A percentile compares a stretch with the other conserved stretches of the same genome.
Conservation (phyloP, 2,329 filamentous ascomycete genomes). For the Neopestalotiopsis sp. region DNA sequence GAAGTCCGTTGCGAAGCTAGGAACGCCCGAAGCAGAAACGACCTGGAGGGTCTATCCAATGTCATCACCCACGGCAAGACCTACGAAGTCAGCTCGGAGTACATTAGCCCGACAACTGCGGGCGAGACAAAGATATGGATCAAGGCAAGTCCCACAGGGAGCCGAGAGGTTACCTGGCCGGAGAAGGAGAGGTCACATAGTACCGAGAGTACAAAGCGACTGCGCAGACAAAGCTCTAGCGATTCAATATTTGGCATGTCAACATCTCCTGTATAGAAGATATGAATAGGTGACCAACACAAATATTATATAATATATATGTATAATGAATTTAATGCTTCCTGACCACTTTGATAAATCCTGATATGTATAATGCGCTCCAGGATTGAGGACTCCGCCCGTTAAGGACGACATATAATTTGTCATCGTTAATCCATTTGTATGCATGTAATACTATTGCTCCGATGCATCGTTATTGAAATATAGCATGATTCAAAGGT, state of each 20-base stretch:
- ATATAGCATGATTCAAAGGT: too few relatives aligned
- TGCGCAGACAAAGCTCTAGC: not conserved
- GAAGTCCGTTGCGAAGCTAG: not conserved
- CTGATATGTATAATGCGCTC: too few relatives aligned
- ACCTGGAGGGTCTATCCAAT: not conserved
- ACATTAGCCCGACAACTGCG: not conserved
- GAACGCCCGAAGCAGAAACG: not conserved
- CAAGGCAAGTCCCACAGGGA: not conserved
- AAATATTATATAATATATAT: too few relatives aligned
- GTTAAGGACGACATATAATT: too few relatives aligned
- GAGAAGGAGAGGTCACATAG: not conserved
- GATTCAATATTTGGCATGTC: not conserved
- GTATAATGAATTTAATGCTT: too few relatives aligned
- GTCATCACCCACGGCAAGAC: slow-evolving; percentile 8
- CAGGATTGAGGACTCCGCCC: too few relatives aligned
- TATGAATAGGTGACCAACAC: too few relatives aligned
- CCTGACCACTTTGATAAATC: too few relatives aligned
- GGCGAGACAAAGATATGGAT: not conserved
- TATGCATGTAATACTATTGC: too few relatives aligned
- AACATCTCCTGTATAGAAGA: too few relatives aligned
- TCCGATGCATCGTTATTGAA: too few relatives aligned
- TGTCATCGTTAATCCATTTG: too few relatives aligned
- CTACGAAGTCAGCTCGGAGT: slow-evolving; percentile 13
- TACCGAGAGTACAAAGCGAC: not conserved
- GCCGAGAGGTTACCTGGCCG: not conserved